These are phyloP conservation scores for Coprinopsis strossmayeri DNA, from an alignment of 768 basidiomycete genomes.

Conservation along the genomic window DNA sequence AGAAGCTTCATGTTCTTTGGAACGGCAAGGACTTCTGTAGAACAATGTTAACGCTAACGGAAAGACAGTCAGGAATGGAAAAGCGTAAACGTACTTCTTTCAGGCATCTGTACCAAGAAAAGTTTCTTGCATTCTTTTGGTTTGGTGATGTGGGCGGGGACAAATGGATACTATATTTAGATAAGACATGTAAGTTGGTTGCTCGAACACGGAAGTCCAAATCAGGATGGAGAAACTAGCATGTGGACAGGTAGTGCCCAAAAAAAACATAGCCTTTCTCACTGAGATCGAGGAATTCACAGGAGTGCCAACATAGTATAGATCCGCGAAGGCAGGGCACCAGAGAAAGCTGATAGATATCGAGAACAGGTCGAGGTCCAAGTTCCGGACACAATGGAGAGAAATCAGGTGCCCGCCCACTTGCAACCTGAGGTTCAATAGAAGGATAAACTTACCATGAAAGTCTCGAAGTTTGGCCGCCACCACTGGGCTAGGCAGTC, in stretches of 20 bases:
- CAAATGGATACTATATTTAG: conserved; percentile 84
- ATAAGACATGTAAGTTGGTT: neutral
- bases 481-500: conserved; percentile 99
- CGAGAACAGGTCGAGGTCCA: neutral
- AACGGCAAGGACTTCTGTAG: conserved; percentile 86
- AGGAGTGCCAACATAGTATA: too few relatives aligned
- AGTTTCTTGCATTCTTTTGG: conserved; percentile 98
- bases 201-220: neutral
- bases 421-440: too few relatives aligned
- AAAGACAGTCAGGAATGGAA: neutral
- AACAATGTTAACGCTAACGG: neutral
- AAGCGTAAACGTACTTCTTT: conserved; percentile 60
- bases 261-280: too few relatives aligned
- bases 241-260: too few relatives aligned
- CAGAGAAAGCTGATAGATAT: too few relatives aligned
- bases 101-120: conserved; percentile 93
- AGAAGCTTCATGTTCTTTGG: conserved; percentile 99
- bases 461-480: conserved; percentile 97
- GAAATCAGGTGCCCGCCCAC: too few relatives aligned
- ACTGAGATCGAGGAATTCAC: too few relatives aligned
- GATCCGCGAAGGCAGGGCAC: too few relatives aligned
- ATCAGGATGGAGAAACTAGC: too few relatives aligned
- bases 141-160: conserved; percentile 93
- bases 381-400: too few relatives aligned
- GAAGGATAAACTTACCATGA: conserved; percentile 80